These are phyloP conservation scores for Psilocybe cyanescens DNA, from an alignment of 768 basidiomycete species.

Conservation along the genomic window DNA sequence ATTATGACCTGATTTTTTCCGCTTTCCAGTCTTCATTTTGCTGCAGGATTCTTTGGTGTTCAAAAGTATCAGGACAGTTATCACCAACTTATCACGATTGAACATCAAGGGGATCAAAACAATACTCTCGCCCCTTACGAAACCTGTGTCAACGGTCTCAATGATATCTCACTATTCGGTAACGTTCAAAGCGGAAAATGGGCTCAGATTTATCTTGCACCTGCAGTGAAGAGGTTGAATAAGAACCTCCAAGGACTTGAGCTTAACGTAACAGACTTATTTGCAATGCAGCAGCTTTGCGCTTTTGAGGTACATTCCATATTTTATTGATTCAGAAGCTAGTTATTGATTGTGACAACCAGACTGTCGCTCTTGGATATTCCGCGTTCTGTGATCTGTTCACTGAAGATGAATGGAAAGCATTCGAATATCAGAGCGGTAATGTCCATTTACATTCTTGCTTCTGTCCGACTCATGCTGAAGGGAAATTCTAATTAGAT, in stretches of 20 bases:
- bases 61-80: slow-evolving; percentile 48
- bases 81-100: slow-evolving; percentile 62
- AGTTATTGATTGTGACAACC: neutral
- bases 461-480: neutral
- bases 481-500: slow-evolving; percentile 30
- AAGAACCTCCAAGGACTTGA: slow-evolving; percentile 52
- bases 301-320: slow-evolving; percentile 63
- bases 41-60: slow-evolving; percentile 61
- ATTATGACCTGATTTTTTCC: neutral
- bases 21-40: slow-evolving; percentile 42
- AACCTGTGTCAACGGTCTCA: slow-evolving; percentile 60
- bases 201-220: slow-evolving; percentile 61
- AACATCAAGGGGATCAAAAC: slow-evolving; percentile 55
- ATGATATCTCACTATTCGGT: slow-evolving; percentile 46
- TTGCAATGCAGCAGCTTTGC: slow-evolving; percentile 69
- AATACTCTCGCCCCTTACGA: slow-evolving; percentile 75
- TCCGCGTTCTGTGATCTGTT: slow-evolving; percentile 80
- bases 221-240: slow-evolving; percentile 57
- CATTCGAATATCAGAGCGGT: slow-evolving; percentile 67
- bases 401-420: slow-evolving; percentile 81
- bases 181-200: slow-evolving; percentile 52
- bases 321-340: neutral
- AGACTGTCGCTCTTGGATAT: slow-evolving; percentile 82
- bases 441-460: neutral
- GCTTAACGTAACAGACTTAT: slow-evolving; percentile 55